phyloP scores from a whole-genome alignment of 148 eudicot genomes.

The Chenopodium berlandieri region DNA sequence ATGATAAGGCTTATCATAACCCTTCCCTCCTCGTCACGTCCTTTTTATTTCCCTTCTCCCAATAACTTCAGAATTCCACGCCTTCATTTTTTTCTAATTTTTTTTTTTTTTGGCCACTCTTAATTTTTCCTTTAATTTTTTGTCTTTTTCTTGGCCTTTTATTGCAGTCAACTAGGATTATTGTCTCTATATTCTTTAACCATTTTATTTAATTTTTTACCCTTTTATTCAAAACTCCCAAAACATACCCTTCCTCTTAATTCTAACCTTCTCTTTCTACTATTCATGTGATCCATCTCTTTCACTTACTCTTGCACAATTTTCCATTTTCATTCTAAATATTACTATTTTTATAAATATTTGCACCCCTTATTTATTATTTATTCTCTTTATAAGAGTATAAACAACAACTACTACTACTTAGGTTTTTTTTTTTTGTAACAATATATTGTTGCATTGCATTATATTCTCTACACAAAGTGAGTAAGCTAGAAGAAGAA shows the following conservation, averaged over 20 bases:
- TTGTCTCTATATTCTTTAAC: conserved; percentile 19
- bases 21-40: conserved; percentile 65
- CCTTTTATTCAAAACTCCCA: conserved; percentile 21
- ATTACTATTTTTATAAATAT: neutral
- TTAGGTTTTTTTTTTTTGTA: conserved; percentile 10
- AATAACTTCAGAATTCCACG: conserved; percentile 76
- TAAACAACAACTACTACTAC: no score
- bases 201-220: conserved; percentile 12
- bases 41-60: conserved; percentile 50
- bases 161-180: neutral
- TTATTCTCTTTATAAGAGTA: neutral
- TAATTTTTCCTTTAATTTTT: conserved; percentile 8
- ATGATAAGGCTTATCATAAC: conserved; percentile 47
- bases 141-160: neutral
- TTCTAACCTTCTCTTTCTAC: conserved; percentile 23
- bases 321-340: conserved; percentile 10
- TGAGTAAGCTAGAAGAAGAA: neutral
- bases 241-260: conserved; percentile 18
- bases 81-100: conserved; percentile 22
- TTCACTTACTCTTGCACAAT: conserved; percentile 27
- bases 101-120: conserved; percentile 7
- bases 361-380: neutral
- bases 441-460: neutral
- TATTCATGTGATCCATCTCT: conserved; percentile 25
- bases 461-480: neutral